Base-by-base conservation (phyloP, 2,329 filamentous ascomycete genomes). In the Fusarium virguliforme region DNA sequence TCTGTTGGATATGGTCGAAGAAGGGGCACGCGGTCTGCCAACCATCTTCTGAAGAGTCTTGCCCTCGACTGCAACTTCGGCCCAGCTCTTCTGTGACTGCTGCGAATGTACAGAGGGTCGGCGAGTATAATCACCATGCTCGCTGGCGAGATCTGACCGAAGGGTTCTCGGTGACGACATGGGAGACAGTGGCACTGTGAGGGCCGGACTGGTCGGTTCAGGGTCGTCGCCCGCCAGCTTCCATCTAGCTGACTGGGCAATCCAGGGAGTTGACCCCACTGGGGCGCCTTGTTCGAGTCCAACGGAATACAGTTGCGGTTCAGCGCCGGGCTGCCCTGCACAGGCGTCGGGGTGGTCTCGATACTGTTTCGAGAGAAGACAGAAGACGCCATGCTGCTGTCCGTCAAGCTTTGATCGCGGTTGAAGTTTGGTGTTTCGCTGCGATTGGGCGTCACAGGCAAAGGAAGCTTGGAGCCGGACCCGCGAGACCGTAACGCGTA, bases 381-480 rank as follows among this genome's bases (percentile, higher is more conserved):
- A 3, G 83, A 85, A 8, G 82, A 84, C 0, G 79, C 68, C 79
- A 83, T 81, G 75, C 82, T 84, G 72, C 81, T 84, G 60, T 84
- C 83, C 12, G 82, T 82, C 59, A 81, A 77, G 53, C 81, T 83
- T 28, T 77, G 77, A 37, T 83, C 81, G 13, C 77, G 78, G 53
- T 73, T 71, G 30, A 80, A 71, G 7, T 71, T 76, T 2, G 83
- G 82, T 0, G 82, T 83, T 30, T 73, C 76, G 15, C 77, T 78
- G 13, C 81, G 77, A 63, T 76, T 80, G 1, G 81, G 81, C 3
- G 82, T 83, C 15, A 81, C 72, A 15, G 81, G 79, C 4, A 81
- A 73, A 1, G 83, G 83, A 4, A 84, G 74, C 53, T 80, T 81
- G 3, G 83, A 84, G 22, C 74, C 79, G 2, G 81, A 82, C 41